Evolutionary conservation across 2,329 filamentous ascomycete genomes (phyloP), one percentile per base, ranked within the genome.

Genomic region (Verticillium nubilum): DNA sequence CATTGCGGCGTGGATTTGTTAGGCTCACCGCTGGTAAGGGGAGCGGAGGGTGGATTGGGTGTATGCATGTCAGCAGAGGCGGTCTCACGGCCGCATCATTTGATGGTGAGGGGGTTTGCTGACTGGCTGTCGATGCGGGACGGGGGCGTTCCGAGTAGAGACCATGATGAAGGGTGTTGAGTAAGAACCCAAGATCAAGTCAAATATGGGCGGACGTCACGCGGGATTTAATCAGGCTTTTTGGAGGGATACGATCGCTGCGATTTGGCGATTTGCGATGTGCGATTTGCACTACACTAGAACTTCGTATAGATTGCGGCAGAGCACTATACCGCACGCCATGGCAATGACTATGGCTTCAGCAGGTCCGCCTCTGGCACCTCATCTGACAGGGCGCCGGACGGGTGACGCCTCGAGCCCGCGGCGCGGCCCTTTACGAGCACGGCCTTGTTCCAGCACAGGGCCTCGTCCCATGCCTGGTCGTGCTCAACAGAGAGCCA

Each of bases 401-500:
- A 27, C 5, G 52, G 52, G n/a, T 53, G 52, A 28, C 52, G 52
- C 15, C 52, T 28, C 13, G 52, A 17, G 52, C 52, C 26, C 10
- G 25, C 13, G 25, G 25, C 26, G 25, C 52, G 25, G 13, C 52
- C 52, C 2, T 29, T 27, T 19, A 53, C 56, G 5, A 52, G 12
- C 9, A 52, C 56, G 19, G 29, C 47, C 19, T 52, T 57, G 28
- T 52, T 52, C 56, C 56, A 57, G 17, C 42, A n/a, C 19, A 57
- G 37, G 10, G 25, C 56, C 9, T 57, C 56, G n/a, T 26, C 50
- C 56, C 56, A 57, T 12, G 26, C 29, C 13, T 28, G 37, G n/a
- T 57, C 56, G 42, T 57, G 56, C 27, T 57, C 56, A 27, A 57
- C 23, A 27, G 56, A 26, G 35, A 57, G 26, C 37, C 19, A 50